Evolutionary conservation across 257 asterid species (phyloP), one percentile per base, ranked within the genome.

Genomic region (Plantago elongata): DNA sequence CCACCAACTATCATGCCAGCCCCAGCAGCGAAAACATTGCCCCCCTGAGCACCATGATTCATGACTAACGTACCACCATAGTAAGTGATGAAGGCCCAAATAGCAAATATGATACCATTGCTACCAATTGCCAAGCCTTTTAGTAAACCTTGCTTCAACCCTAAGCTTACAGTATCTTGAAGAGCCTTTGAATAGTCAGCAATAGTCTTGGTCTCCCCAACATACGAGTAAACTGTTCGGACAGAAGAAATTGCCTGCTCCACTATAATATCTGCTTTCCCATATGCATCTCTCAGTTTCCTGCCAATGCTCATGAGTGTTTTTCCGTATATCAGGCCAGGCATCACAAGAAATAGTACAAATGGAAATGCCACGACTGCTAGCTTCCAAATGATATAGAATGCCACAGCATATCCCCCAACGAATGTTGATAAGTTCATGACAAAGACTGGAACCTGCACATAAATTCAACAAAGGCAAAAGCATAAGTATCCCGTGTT

Each of bases 111-210:
- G 0, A 83, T 52, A 13, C 87, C 81, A 16, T 76, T 83, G 42
- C 90, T 83, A 4, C 90, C 90, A 54, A 83, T 75, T 9, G 90
- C 85, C 62, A 83, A 62, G 3, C 90, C 90, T 74, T 83, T 83
- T 1, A 83, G 77, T 9, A 83, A 75, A 29, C 90, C 90, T 74
- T 83, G 90, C 57, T 60, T 54, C 8, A 76, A 54, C 8, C 90
- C 87, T 57, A 81, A 66, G 16, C 70, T 74, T 0, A 80, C 78
- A 0, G 80, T 74, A 52, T 81, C 90, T 12, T 78, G 72, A 34
- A 83, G 81, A 14, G 90, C 81, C 47, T 49, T 34, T 2, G 90
- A 80, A 58, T 78, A 83, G 12, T 66, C 61, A 8, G 55, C 72
- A 0, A 69, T 44, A 0, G 83, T 78, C 63, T 72, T 83, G 22